phyloP scores from a whole-genome alignment of 805 yeast genomes.

The Kockiozyma suomiensis region DNA sequence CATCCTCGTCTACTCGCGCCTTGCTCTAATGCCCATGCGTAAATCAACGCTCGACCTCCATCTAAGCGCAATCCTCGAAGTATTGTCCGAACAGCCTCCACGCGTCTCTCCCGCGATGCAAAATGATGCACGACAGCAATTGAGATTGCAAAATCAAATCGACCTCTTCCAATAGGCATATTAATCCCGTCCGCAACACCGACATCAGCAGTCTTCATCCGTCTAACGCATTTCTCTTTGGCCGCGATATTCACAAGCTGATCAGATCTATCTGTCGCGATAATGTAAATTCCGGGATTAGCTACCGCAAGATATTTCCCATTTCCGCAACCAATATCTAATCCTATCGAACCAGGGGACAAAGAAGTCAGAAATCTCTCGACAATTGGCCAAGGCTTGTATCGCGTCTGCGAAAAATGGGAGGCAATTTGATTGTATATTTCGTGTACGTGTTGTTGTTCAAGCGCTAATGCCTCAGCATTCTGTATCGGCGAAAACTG shows the following conservation, averaged over 20 bases:
- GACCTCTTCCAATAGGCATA: constrained; percentile 55
- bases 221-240: constrained; percentile 6
- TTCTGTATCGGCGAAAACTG: constrained; percentile 10
- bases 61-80: constrained; percentile 57
- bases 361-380: constrained; percentile 61
- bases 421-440: constrained; percentile 91
- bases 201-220: constrained; percentile 53
- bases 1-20: constrained; percentile 85
- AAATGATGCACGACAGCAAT: constrained; percentile 97
- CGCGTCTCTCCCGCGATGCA: constrained; percentile 77
- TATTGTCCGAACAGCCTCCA: constrained; percentile 72
- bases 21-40: constrained; percentile 98
- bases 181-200: constrained; percentile 79
- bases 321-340: constrained; percentile 97
- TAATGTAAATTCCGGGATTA: constrained; percentile 64
- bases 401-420: constrained; percentile 91
- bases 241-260: constrained; percentile 23
- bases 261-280: constrained; percentile 58
- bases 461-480: constrained; percentile 44
- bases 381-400: constrained; percentile 98
- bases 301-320: constrained; percentile 79
- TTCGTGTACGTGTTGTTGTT: constrained; percentile 79
- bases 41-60: constrained; percentile 70
- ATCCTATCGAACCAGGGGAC: constrained; percentile 64
- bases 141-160: constrained; percentile 84